These are phyloP conservation scores for Trametes pubescens DNA, from an alignment of 1,284 basidiomycete genomes.

Conservation along the genomic window DNA sequence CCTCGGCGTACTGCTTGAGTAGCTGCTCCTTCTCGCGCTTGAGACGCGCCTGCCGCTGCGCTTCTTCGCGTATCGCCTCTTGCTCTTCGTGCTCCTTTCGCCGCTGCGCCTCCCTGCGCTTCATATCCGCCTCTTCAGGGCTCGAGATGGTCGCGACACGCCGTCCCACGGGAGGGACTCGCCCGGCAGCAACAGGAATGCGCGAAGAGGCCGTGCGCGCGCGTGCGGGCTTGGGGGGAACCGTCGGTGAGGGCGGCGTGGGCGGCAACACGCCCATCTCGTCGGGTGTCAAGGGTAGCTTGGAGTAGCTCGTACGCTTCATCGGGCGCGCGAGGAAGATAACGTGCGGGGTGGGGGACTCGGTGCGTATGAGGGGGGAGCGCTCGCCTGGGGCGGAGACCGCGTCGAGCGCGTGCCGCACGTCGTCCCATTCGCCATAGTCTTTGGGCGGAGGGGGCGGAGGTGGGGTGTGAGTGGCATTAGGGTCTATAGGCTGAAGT, in stretches of 20 bases:
- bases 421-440: conserved; percentile 30
- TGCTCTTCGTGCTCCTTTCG: conserved; percentile 55
- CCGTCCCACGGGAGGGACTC: conserved; percentile 18
- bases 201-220: conserved; percentile 32
- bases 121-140: conserved; percentile 34
- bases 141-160: conserved; percentile 32
- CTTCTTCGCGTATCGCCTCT: conserved; percentile 58
- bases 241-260: conserved; percentile 19
- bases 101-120: conserved; percentile 32
- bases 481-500: conserved; percentile 20
- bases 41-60: conserved; percentile 54
- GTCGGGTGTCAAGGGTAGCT: conserved; percentile 25
- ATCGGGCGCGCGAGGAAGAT: conserved; percentile 32
- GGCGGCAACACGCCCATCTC: conserved; percentile 19
- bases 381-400: conserved; percentile 20
- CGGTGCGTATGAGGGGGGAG: conserved; percentile 11
- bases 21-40: conserved; percentile 57
- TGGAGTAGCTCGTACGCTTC: conserved; percentile 21
- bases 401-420: conserved; percentile 31
- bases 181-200: conserved; percentile 32
- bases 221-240: conserved; percentile 26
- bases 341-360: conserved; percentile 14
- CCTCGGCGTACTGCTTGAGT: conserved; percentile 55
- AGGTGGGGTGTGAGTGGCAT: conserved; percentile 9
- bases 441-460: conserved; percentile 38